Conservation (phyloP, 1,139 yeast genomes). For the Williopsis jadinii region DNA sequence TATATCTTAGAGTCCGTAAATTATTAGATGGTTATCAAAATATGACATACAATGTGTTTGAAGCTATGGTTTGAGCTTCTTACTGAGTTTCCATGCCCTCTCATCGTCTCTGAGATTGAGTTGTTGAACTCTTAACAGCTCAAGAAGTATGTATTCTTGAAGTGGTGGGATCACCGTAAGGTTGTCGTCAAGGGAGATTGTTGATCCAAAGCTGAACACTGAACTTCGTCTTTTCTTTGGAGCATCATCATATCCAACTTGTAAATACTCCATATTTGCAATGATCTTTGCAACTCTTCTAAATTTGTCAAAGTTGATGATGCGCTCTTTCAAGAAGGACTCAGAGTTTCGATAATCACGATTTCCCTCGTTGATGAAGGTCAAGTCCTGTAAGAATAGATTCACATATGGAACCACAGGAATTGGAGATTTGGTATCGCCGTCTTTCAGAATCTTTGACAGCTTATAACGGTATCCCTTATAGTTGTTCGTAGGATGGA, state of each 20-base stretch:
- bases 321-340: slow-evolving; percentile 34
- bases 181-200: slow-evolving; percentile 14
- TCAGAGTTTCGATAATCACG: slow-evolving; percentile 56
- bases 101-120: slow-evolving; percentile 55
- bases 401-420: slow-evolving; percentile 88
- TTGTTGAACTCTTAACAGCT: slow-evolving; percentile 63
- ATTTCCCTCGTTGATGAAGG: slow-evolving; percentile 85
- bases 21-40: background rate
- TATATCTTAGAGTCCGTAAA: too few relatives aligned
- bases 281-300: slow-evolving; percentile 65
- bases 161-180: slow-evolving; percentile 16
- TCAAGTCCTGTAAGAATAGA: slow-evolving; percentile 76
- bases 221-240: slow-evolving; percentile 22
- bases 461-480: slow-evolving; percentile 65
- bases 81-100: slow-evolving; percentile 66
- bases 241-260: slow-evolving; percentile 45
- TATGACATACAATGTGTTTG: background rate
- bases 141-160: slow-evolving; percentile 61
- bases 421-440: slow-evolving; percentile 43
- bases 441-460: slow-evolving; percentile 42
- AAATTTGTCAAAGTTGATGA: slow-evolving; percentile 77
- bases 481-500: slow-evolving; percentile 83
- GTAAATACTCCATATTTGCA: slow-evolving; percentile 74
- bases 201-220: slow-evolving; percentile 25
- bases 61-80: slow-evolving; percentile 16